Evolutionary conservation across 2,329 filamentous ascomycete genomes (phyloP), one percentile per base, ranked within the genome.

Genomic region (Neofusicoccum parvum): DNA sequence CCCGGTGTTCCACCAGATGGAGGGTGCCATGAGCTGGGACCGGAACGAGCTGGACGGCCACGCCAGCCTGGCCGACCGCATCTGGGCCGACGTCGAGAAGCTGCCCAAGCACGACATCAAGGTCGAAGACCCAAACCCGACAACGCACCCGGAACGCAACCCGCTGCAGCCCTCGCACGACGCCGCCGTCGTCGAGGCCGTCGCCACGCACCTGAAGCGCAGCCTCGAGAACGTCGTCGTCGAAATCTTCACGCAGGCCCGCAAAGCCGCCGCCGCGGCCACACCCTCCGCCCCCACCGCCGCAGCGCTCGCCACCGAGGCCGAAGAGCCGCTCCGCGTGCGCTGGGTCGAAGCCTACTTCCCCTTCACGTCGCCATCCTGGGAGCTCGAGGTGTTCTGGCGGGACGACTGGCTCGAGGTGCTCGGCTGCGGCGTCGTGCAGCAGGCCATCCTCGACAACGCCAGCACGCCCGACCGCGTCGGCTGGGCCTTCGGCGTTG

Each of bases 1-100:
- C 79, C 95, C 95, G 0, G 88, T 96, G 66, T 99, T 99, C 79
- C 95, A 99, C 80, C 95, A 99, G 80, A 98, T 98, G 94, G 95
- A 99, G 78, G 94, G 93, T 12, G 94, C 94, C 9, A 86, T 90
- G 71, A 90, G 93, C 63, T 99, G 95, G 94, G 90, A 95, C 74
- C 87, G 92, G 10, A 82, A 75, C 34, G 85, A 81, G 75, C 86
- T 86, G 50, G 83, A 81, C 64, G 73, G 75, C 20, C 73, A 71
- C 54, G 68, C 78, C 67, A 62, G 23, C 32, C 54, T 65, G 12
- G 84, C 83, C 17, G 85, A 90, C 69, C 76, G 93, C 17, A 86
- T 86, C 0, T 86, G 85, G 80, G 84, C 84, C 41, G 92, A 96
- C 73, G 71, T 96, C 34, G 86, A 87, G 62, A 83, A 80, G 63